A percentile compares a stretch with the other conserved stretches of the same genome.
phyloP scores from a whole-genome alignment of 2,329 filamentous ascomycete genomes.

The Nemania diffusa region DNA sequence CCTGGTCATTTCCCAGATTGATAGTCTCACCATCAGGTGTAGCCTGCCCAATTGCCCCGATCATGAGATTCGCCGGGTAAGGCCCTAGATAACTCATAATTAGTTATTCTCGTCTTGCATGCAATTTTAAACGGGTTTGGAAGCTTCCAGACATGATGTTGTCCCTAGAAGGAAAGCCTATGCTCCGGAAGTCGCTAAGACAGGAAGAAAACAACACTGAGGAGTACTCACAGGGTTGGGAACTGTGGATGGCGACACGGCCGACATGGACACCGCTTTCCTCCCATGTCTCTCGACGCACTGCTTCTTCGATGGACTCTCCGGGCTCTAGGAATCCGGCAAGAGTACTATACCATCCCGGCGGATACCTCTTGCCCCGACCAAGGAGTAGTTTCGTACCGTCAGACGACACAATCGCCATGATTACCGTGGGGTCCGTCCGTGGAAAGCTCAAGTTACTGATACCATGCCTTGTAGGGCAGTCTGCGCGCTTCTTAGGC shows the following conservation, averaged over 20 bases:
- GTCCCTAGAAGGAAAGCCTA: too few relatives aligned
- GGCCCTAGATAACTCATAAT: too few relatives aligned
- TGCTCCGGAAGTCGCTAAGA: too few relatives aligned
- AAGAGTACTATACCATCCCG: constrained; percentile 87
- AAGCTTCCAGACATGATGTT: too few relatives aligned
- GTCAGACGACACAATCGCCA: constrained; percentile 86
- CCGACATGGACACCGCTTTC: constrained; percentile 82
- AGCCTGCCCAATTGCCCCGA: constrained; percentile 88
- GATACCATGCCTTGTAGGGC: constrained; percentile 83
- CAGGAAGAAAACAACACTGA: too few relatives aligned
- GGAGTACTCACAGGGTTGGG: constrained; percentile 90
- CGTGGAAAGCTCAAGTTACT: constrained; percentile 93
- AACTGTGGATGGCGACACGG: constrained; percentile 82
- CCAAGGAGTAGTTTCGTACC: constrained; percentile 83
- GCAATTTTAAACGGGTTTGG: too few relatives aligned
- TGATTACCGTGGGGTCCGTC: constrained; percentile 95
- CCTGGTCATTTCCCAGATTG: constrained; percentile 85
- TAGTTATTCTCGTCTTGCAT: too few relatives aligned
- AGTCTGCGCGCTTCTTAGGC: constrained; percentile 70
- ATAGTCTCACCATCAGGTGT: constrained; percentile 81
- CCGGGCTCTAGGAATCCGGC: constrained; percentile 88
- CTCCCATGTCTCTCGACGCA: constrained; percentile 86
- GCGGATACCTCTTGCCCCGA: constrained; percentile 84
- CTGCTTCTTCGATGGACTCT: constrained; percentile 86
- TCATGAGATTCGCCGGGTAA: constrained; percentile 86